Evolutionary conservation across 768 basidiomycete genomes (phyloP).

Genomic region (Crassisporium funariophilum): DNA sequence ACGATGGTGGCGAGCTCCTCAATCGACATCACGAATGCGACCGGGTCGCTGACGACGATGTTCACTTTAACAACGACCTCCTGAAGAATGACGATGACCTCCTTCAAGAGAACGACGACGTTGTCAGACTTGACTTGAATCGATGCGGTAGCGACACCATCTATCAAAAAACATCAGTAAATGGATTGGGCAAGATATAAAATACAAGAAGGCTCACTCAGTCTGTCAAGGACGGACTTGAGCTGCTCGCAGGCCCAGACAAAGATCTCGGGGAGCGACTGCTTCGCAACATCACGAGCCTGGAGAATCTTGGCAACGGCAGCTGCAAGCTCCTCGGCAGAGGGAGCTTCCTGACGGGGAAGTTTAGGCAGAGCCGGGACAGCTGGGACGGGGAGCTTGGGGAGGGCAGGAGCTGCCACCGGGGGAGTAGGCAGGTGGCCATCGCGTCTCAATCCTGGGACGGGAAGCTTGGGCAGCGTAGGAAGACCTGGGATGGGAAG

Average conservation of each 20-base stretch:
- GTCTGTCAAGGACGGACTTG: constrained; percentile 11
- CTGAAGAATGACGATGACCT: constrained; percentile 16
- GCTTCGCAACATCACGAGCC: neutral
- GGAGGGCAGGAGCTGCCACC: too few species aligned
- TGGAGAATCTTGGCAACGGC: neutral
- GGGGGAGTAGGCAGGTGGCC: too few species aligned
- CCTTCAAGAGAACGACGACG: constrained; percentile 15
- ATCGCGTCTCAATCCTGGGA: neutral
- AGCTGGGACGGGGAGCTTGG: too few species aligned
- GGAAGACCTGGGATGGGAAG: neutral
- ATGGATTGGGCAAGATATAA: neutral
- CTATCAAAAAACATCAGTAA: constrained; percentile 4
- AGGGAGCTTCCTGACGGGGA: neutral
- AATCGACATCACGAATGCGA: constrained; percentile 13
- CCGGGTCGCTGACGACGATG: constrained; percentile 16
- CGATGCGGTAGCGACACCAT: constrained; percentile 11
- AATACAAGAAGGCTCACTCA: constrained; percentile 14
- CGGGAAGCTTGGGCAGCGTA: neutral
- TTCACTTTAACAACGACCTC: constrained; percentile 16
- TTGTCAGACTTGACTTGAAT: constrained; percentile 17
- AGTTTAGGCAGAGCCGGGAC: constrained; percentile 31
- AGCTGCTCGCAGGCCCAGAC: constrained; percentile 8
- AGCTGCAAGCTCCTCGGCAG: neutral
- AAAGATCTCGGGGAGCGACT: constrained; percentile 16
- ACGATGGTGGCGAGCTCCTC: constrained; percentile 16